Percentiles rank a stretch among this genome's conserved stretches.
Conservation (phyloP, 2,329 filamentous ascomycete species). For the Metarhizium sp. region DNA sequence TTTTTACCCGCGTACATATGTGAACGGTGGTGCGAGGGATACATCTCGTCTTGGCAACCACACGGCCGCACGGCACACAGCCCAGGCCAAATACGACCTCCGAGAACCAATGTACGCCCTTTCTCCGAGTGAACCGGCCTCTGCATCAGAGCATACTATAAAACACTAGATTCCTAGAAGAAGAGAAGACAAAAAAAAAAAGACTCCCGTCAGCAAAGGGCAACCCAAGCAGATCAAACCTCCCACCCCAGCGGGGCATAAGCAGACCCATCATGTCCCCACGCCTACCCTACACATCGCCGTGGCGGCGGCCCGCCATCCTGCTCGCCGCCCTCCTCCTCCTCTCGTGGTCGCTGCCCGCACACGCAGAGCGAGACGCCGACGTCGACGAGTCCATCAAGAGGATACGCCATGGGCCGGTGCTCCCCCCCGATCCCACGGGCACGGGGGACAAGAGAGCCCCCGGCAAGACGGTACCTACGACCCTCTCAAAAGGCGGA, state of each 20-base stretch:
- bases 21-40: too few species aligned
- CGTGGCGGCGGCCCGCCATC: too few species aligned
- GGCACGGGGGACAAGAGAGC: not conserved
- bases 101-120: not conserved
- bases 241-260: too few species aligned
- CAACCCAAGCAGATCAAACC: too few species aligned
- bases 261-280: not conserved
- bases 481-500: not conserved
- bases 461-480: not conserved
- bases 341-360: not conserved
- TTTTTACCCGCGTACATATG: not conserved
- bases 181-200: not conserved
- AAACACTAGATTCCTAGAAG: not conserved
- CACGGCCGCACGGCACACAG: not conserved
- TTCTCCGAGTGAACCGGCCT: not conserved
- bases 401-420: not conserved
- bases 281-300: conserved; percentile 8
- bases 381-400: not conserved
- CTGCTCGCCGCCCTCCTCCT: not conserved
- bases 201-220: too few species aligned
- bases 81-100: too few species aligned
- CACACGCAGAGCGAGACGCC: not conserved
- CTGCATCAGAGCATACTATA: too few species aligned
- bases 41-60: not conserved
- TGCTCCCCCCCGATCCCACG: not conserved